phyloP scores from a whole-genome alignment of 2,329 filamentous ascomycete genomes.

The Sarocladiaceae sp. region DNA sequence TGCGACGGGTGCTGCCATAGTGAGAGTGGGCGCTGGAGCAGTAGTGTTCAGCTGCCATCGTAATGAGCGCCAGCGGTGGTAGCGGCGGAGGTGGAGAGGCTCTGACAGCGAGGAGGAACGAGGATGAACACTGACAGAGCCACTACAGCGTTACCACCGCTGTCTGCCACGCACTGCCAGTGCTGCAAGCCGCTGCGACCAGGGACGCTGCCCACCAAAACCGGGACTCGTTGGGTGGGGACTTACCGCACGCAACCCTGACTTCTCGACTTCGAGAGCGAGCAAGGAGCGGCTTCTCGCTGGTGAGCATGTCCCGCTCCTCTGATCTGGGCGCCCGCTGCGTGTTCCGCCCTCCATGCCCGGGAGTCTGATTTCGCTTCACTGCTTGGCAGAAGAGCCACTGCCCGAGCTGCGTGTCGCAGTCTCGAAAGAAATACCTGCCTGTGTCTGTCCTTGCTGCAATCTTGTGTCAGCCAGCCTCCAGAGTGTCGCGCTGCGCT shows the following conservation, averaged over 20 bases:
- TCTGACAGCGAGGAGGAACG: not conserved
- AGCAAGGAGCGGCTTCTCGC: not conserved
- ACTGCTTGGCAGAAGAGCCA: not conserved
- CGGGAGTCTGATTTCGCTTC: too few relatives aligned
- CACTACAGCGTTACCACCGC: not conserved
- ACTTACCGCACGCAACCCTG: conserved; percentile 8
- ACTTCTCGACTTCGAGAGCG: conserved; percentile 1
- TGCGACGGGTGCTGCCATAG: not conserved
- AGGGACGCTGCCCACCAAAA: conserved; percentile 2
- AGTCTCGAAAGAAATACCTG: too few relatives aligned
- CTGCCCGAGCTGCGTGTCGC: too few relatives aligned
- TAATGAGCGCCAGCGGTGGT: not conserved
- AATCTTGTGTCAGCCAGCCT: too few relatives aligned
- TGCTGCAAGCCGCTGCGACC: not conserved
- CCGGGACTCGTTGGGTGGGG: conserved; percentile 1
- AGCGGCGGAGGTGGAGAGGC: not conserved
- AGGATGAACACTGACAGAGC: not conserved
- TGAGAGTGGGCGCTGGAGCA: not conserved
- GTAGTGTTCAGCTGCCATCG: not conserved
- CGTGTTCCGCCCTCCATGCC: conserved; percentile 1
- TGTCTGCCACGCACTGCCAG: not conserved
- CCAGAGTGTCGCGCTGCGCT: not conserved
- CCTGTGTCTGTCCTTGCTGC: too few relatives aligned
- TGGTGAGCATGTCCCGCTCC: conserved; percentile 8
- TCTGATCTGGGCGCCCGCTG: conserved; percentile 7